Conservation (phyloP, 2,329 filamentous ascomycete species). For the Beauveria sp. region DNA sequence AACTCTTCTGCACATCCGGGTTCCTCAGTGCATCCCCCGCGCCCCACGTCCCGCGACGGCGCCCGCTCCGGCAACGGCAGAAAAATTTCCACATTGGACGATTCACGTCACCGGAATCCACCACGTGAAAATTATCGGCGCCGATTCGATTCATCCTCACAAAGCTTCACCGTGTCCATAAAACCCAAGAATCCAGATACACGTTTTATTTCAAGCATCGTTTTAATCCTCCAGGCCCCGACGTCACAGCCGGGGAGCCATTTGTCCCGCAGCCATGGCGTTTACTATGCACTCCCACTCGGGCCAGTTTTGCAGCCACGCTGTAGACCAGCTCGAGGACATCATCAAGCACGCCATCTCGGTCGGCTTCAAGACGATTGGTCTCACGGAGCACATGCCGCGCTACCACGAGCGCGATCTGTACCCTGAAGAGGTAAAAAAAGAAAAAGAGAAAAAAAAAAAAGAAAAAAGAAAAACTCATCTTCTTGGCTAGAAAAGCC, state of each 20-base stretch:
- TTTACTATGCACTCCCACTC: conserved; percentile 98
- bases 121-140: not conserved
- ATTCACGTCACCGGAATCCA: conserved; percentile 8
- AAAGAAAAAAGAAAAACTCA: not conserved
- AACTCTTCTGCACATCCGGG: not conserved
- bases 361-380: conserved; percentile 74
- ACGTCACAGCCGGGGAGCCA: too few species aligned
- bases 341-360: conserved; percentile 72
- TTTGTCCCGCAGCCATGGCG: conserved; percentile 53
- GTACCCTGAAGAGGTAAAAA: conserved; percentile 78
- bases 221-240: too few species aligned
- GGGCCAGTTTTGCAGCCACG: conserved; percentile 94
- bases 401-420: conserved; percentile 65
- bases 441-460: not conserved
- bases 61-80: conserved; percentile 1
- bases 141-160: not conserved
- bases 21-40: not conserved
- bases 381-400: conserved; percentile 92
- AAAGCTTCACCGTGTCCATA: not conserved
- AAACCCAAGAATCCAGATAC: too few species aligned
- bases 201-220: not conserved
- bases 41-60: not conserved
- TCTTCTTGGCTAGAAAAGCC: not conserved
- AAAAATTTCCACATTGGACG: conserved; percentile 6
- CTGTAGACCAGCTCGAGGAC: conserved; percentile 75